A percentile compares a stretch with the other conserved stretches of the same genome.
Conservation (phyloP, 192 early-diverging fungal genomes). For the Borealophlyctis nickersoniae region DNA sequence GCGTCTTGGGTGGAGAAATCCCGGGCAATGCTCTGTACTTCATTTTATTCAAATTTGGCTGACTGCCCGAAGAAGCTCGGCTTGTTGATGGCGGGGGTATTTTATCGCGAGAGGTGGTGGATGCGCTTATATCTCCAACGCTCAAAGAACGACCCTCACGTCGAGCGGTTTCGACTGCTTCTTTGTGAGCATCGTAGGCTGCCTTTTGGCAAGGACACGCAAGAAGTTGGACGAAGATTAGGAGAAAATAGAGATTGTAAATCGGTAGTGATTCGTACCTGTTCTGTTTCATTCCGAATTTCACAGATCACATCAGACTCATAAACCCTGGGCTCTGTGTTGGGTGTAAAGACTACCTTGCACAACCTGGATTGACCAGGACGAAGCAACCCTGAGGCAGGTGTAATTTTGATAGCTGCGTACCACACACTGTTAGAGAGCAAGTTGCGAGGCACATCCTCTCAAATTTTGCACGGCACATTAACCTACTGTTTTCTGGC, state of each 20-base stretch:
- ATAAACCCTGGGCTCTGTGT: constrained; percentile 25
- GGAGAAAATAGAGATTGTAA: neutral
- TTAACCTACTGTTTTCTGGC: constrained; percentile 8
- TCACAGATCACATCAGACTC: constrained; percentile 44
- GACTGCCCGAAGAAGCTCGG: too few species aligned
- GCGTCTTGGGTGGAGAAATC: constrained; percentile 26
- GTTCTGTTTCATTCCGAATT: constrained; percentile 45
- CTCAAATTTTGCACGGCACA: neutral
- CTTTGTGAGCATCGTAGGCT: constrained; percentile 24
- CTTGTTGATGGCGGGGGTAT: too few species aligned
- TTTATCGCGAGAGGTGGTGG: too few species aligned
- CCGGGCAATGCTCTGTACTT: constrained; percentile 37
- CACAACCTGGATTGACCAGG: constrained; percentile 43
- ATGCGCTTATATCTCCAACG: neutral
- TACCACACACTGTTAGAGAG: constrained; percentile 8
- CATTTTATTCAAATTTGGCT: constrained; percentile 24
- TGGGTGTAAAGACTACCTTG: constrained; percentile 41
- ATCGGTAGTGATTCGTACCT: constrained; percentile 16
- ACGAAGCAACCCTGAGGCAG: constrained; percentile 23
- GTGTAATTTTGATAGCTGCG: constrained; percentile 35
- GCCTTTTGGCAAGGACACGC: constrained; percentile 7
- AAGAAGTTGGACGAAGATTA: neutral
- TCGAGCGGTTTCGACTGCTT: constrained; percentile 27
- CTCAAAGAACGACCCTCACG: constrained; percentile 31
- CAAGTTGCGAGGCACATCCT: neutral